Percentiles rank a stretch among this genome's conserved stretches.
These are phyloP conservation scores for Mollisia scopiformis DNA, from an alignment of 2,329 filamentous ascomycete genomes.

Conservation along the genomic window DNA sequence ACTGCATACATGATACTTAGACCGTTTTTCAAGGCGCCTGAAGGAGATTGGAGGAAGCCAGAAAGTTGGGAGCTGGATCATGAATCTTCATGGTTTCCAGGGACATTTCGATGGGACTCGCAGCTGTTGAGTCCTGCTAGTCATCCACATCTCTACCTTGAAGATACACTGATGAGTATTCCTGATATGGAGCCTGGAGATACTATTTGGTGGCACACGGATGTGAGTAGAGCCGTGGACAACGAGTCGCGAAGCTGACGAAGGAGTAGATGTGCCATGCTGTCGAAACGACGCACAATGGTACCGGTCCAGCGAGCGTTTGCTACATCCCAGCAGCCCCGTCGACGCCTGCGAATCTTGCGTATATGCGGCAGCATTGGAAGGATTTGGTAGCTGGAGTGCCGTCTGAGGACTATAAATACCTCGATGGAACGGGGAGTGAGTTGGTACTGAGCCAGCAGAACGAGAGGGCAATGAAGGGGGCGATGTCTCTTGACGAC, in stretches of 20 bases:
- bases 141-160: constrained; percentile 66
- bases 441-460: constrained; percentile 7
- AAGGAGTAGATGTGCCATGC: constrained; percentile 54
- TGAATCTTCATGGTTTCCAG: constrained; percentile 1
- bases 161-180: constrained; percentile 65
- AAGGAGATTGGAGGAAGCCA: constrained; percentile 40
- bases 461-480: constrained; percentile 15
- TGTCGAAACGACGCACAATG: constrained; percentile 78
- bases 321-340: constrained; percentile 89
- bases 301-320: constrained; percentile 75
- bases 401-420: constrained; percentile 11
- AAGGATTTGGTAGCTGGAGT: constrained; percentile 5
- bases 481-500: constrained; percentile 7
- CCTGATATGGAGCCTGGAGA: constrained; percentile 67
- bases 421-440: constrained; percentile 10
- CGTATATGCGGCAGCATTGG: constrained; percentile 1
- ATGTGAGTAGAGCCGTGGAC: constrained; percentile 28
- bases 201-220: constrained; percentile 66
- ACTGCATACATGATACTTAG: constrained; percentile 81
- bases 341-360: constrained; percentile 53
- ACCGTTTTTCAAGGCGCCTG: constrained; percentile 68
- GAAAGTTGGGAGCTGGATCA: constrained; percentile 63
- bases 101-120: constrained; percentile 57
- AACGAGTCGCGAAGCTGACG: background rate
- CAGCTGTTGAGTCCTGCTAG: constrained; percentile 58